Evolutionary conservation across 345 rosid genomes (phyloP).

Genomic region (Aethionema arabicum): DNA sequence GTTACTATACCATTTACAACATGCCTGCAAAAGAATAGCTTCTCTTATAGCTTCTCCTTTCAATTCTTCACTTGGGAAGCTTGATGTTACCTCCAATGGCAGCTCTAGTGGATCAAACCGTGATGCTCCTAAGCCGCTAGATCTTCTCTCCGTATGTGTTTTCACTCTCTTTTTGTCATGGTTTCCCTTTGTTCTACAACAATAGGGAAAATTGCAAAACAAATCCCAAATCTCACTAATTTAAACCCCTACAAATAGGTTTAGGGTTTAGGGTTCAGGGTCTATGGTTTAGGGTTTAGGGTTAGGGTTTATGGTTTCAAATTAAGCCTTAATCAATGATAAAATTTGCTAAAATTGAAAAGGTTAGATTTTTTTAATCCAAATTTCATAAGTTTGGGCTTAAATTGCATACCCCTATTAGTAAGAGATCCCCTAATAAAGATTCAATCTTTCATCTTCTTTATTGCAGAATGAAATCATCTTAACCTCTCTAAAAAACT

Average conservation of each 20-base stretch:
- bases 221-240: too few relatives aligned
- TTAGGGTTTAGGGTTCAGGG: too few relatives aligned
- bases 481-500: constrained; percentile 65
- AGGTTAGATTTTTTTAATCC: too few relatives aligned
- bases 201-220: too few relatives aligned
- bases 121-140: constrained; percentile 88
- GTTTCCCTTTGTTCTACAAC: neutral
- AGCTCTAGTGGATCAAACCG: constrained; percentile 51
- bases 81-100: constrained; percentile 32
- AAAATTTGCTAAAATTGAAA: too few relatives aligned
- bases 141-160: constrained; percentile 62
- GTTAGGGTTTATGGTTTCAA: too few relatives aligned
- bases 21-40: constrained; percentile 88
- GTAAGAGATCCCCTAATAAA: too few relatives aligned
- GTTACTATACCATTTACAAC: constrained; percentile 72
- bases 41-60: constrained; percentile 90
- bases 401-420: too few relatives aligned
- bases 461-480: constrained; percentile 72
- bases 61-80: constrained; percentile 62
- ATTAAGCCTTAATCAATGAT: too few relatives aligned
- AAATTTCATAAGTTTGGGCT: too few relatives aligned
- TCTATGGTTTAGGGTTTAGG: too few relatives aligned
- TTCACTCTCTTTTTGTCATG: constrained; percentile 5
- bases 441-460: constrained; percentile 9
- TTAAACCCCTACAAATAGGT: too few relatives aligned